Conservation (phyloP, 106 monocot genomes). For the Ottelia alismoides region DNA sequence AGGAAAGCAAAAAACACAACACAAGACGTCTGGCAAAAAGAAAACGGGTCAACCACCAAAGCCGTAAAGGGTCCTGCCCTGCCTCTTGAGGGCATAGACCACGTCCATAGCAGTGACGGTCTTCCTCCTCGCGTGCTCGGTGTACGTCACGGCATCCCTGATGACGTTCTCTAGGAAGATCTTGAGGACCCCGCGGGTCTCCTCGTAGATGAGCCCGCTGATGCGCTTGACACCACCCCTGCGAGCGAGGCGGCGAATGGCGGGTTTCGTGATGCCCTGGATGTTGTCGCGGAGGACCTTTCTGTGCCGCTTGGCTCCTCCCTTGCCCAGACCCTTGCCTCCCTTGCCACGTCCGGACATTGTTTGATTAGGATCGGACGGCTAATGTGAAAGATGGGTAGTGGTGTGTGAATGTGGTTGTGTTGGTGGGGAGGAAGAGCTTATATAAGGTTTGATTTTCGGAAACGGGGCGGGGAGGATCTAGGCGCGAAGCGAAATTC, state of each 20-base stretch:
- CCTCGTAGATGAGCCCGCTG: conserved; percentile 26
- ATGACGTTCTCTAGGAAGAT: conserved; percentile 77
- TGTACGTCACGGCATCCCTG: conserved; percentile 64
- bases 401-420: too few relatives aligned
- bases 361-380: too few relatives aligned
- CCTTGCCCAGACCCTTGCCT: conserved; percentile 14
- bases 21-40: too few relatives aligned
- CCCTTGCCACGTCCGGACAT: conserved; percentile 19
- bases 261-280: conserved; percentile 89
- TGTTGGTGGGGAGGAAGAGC: too few relatives aligned
- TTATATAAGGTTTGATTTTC: too few relatives aligned
- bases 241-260: conserved; percentile 63
- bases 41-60: conserved; percentile 47
- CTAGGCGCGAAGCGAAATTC: too few relatives aligned
- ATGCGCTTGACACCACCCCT: conserved; percentile 68
- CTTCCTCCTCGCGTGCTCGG: conserved; percentile 70
- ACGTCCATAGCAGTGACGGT: conserved; percentile 87
- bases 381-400: too few relatives aligned
- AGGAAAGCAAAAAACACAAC: too few relatives aligned
- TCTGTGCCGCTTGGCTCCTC: conserved; percentile 16
- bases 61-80: conserved; percentile 68
- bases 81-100: conserved; percentile 75
- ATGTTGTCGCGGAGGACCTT: conserved; percentile 88
- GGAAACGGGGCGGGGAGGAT: too few relatives aligned
- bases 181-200: conserved; percentile 51